Conservation (phyloP, 306 rosid species). For the Trifolium subterraneum region DNA sequence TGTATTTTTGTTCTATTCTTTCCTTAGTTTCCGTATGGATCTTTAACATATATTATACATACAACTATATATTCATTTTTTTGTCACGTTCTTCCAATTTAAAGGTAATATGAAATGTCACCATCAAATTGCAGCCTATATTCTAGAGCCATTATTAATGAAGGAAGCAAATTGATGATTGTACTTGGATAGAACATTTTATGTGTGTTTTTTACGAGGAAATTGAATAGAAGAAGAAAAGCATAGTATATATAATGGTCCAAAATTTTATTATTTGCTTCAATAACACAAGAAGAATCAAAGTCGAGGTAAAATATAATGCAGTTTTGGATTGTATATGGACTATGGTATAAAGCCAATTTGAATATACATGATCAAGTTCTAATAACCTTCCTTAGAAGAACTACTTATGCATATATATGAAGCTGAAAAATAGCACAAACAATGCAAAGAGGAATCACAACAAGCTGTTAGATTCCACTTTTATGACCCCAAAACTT, state of each 20-base stretch:
- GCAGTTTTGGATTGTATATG: slow-evolving; percentile 5
- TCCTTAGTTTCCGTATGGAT: background rate
- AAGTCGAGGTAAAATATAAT: background rate
- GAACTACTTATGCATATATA: background rate
- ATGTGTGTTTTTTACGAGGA: background rate
- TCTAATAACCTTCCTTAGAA: background rate
- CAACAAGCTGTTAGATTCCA: slow-evolving; percentile 42
- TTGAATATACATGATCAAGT: slow-evolving; percentile 28
- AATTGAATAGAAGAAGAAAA: slow-evolving; percentile 44
- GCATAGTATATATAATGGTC: slow-evolving; percentile 27
- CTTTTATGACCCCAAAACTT: slow-evolving; percentile 19
- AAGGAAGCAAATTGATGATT: slow-evolving; percentile 27
- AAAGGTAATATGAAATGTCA: slow-evolving; percentile 14
- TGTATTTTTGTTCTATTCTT: background rate
- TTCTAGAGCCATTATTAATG: slow-evolving; percentile 35
- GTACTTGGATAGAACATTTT: background rate
- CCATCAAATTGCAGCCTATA: slow-evolving; percentile 3
- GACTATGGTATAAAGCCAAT: slow-evolving; percentile 10
- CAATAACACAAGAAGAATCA: slow-evolving; percentile 25
- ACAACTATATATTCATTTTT: background rate
- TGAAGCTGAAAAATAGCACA: slow-evolving; percentile 9
- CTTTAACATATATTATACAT: background rate
- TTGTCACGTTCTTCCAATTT: background rate
- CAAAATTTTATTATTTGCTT: slow-evolving; percentile 33
- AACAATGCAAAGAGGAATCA: slow-evolving; percentile 24